These are phyloP conservation scores for Colletotrichum sp. DNA, from an alignment of 2,329 filamentous ascomycete species.

Conservation along the genomic window DNA sequence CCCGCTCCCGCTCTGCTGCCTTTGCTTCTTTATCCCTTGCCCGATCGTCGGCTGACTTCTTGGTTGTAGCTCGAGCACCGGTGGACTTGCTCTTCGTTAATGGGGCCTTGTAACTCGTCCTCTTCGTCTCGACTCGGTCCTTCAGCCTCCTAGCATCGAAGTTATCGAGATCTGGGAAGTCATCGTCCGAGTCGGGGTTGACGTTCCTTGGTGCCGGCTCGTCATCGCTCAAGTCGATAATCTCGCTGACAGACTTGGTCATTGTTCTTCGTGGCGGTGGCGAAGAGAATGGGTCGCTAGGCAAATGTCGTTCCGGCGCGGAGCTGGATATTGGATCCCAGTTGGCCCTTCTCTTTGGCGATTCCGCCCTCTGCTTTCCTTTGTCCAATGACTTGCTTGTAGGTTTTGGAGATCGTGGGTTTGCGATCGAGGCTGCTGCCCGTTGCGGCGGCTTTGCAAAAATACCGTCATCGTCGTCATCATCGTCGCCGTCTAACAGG, in stretches of 20 bases:
- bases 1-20: constrained; percentile 53
- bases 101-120: not conserved
- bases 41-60: constrained; percentile 40
- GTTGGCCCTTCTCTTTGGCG: constrained; percentile 29
- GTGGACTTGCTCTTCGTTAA: not conserved
- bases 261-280: not conserved
- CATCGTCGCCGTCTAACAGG: constrained; percentile 4
- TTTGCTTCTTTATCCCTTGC: constrained; percentile 48
- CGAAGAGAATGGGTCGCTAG: constrained; percentile 10
- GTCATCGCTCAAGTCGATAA: constrained; percentile 41
- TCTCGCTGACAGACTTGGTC: constrained; percentile 1
- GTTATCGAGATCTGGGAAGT: constrained; percentile 52
- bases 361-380: constrained; percentile 14
- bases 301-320: constrained; percentile 41
- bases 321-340: constrained; percentile 62
- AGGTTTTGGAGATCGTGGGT: not conserved
- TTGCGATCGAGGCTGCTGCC: not conserved
- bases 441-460: not conserved
- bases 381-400: not conserved
- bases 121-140: constrained; percentile 23
- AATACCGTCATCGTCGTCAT: not conserved
- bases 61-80: constrained; percentile 21
- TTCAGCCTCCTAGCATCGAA: constrained; percentile 38
- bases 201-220: not conserved
- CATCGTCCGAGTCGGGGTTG: constrained; percentile 42